phyloP scores from a whole-genome alignment of 768 basidiomycete species.

The Paxillus rubicundulus region DNA sequence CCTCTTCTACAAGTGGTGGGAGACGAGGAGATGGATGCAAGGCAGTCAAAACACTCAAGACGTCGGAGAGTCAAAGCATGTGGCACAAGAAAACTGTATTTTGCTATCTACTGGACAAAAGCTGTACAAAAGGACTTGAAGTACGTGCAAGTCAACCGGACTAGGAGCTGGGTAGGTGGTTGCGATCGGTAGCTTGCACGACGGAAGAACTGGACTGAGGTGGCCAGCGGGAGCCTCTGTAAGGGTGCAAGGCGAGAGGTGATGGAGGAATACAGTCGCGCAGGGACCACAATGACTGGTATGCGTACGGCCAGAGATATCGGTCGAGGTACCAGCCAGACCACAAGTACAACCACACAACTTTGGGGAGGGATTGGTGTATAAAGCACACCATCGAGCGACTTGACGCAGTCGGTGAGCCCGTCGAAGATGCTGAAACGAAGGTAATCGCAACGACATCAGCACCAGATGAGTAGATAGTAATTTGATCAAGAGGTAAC shows the following conservation, averaged over 20 bases:
- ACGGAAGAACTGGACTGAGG: not conserved
- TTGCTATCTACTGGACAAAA: slow-evolving; percentile 29
- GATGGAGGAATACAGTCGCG: not conserved
- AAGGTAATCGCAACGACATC: not conserved
- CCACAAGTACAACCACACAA: not conserved
- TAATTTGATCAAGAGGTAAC: not conserved
- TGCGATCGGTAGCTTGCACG: not conserved
- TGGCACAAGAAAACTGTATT: slow-evolving; percentile 41
- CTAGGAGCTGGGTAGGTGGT: not conserved
- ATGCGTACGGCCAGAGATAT: too few relatives aligned
- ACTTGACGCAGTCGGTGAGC: not conserved
- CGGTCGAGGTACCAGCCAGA: too few relatives aligned
- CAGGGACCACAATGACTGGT: too few relatives aligned
- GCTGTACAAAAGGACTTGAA: slow-evolving; percentile 17
- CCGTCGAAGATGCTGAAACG: not conserved
- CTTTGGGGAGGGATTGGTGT: not conserved
- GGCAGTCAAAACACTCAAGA: slow-evolving; percentile 34
- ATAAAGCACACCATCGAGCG: not conserved
- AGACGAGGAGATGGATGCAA: slow-evolving; percentile 19
- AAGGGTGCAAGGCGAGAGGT: not conserved
- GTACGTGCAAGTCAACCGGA: slow-evolving; percentile 1
- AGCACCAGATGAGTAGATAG: not conserved
- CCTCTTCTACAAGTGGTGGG: slow-evolving; percentile 21
- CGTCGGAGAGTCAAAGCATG: slow-evolving; percentile 58
- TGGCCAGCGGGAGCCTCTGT: not conserved